These are phyloP conservation scores for Farysia itapuensis DNA, from an alignment of 1,284 basidiomycete genomes.

Conservation along the genomic window DNA sequence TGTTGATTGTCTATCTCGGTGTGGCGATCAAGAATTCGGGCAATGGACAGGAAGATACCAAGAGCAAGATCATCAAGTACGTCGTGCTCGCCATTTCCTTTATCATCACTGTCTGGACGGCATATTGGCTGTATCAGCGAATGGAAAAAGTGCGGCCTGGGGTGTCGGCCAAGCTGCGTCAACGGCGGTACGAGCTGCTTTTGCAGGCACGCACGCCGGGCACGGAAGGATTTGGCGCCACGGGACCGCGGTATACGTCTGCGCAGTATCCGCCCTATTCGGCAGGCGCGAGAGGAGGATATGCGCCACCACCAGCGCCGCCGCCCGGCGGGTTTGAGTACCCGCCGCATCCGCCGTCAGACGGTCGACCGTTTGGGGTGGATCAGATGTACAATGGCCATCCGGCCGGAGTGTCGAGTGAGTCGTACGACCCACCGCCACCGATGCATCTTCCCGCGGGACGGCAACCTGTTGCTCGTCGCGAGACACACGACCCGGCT, in stretches of 20 bases:
- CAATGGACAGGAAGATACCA: slow-evolving; percentile 37
- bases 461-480: neutral
- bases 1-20: slow-evolving; percentile 57
- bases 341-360: neutral
- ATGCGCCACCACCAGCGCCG: no score
- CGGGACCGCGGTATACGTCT: slow-evolving; percentile 11
- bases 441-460: neutral
- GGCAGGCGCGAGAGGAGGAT: no score
- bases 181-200: slow-evolving; percentile 65
- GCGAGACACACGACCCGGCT: neutral
- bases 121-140: slow-evolving; percentile 77
- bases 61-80: slow-evolving; percentile 54
- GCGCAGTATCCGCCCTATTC: no score
- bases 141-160: slow-evolving; percentile 75
- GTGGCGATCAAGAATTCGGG: slow-evolving; percentile 50
- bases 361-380: neutral
- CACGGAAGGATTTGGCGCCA: slow-evolving; percentile 7
- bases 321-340: no score
- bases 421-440: slow-evolving; percentile 3
- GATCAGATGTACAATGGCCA: slow-evolving; percentile 5
- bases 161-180: slow-evolving; percentile 67
- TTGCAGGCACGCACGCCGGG: slow-evolving; percentile 24
- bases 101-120: slow-evolving; percentile 73
- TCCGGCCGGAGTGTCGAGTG: slow-evolving; percentile 3
- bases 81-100: slow-evolving; percentile 50